Evolutionary conservation across 2,329 filamentous ascomycete genomes (phyloP), one percentile per base, ranked within the genome.

Genomic region (Curvularia hawaiiensis): DNA sequence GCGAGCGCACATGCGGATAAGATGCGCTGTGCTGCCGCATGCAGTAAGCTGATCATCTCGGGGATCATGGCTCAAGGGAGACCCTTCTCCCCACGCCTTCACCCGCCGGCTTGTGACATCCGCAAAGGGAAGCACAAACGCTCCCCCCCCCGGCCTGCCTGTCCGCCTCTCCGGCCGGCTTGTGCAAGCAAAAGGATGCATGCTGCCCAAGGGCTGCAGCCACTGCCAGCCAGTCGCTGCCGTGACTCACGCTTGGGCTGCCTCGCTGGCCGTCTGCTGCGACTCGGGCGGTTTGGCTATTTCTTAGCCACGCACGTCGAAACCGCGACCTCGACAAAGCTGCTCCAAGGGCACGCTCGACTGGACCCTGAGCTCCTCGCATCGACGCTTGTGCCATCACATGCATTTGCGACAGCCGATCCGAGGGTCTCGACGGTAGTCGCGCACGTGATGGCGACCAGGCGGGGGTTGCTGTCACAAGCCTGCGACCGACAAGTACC

Each of bases 81-180:
- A 53, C 62, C 59, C 53, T 60, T 52, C 41, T 68, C 63, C 64
- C 56, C 50, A 59, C 56, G 59, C 63, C 48, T 62, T 59, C 57
- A 62, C 63, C 70, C 60, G 59, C 50, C 66, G 66, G 55, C 55
- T 20, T 50, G 26, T 50, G 46, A 28, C 63, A 62, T 64, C 35
- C 54, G 49, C 60, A 65, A 59, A 59, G 48, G 54, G 61, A 60
- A 52, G 50, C 45, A 44, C 56, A 51, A 56, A 60, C 52, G 46
- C 60, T 50, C 59, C 53, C 59, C 53, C 35, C 59, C 53, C 35
- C 66, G 66, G 55, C 55, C 26, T 56, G 51, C 33, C 54, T 56
- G 57, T 64, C 69, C 67, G 68, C 65, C 52, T 56, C 61, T 65
- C 68, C 66, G 68, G 55, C 58, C 52, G 47, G 59, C 30, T 31